Evolutionary conservation across 2,329 filamentous ascomycete genomes (phyloP).

Genomic region (Epichloe amarillans): DNA sequence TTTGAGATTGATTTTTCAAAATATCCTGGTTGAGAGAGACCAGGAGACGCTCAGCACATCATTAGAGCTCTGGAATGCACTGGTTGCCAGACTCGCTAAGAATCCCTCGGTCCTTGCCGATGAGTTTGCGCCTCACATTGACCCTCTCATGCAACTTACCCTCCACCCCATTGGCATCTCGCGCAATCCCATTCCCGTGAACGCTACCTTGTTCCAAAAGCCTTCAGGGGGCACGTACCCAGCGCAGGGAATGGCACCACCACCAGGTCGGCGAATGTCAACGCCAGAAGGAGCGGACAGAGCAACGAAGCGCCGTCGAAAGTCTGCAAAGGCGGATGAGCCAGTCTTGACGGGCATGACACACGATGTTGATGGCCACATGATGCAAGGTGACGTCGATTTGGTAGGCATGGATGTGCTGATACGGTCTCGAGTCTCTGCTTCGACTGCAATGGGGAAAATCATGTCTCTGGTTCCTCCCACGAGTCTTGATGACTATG

Average conservation of each 20-base stretch:
- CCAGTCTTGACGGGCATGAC: constrained; percentile 47
- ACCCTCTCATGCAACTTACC: constrained; percentile 71
- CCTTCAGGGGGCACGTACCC: constrained; percentile 83
- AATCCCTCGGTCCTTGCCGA: constrained; percentile 51
- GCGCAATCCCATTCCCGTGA: constrained; percentile 85
- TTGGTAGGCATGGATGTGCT: constrained; percentile 81
- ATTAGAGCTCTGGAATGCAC: constrained; percentile 71
- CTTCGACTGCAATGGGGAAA: constrained; percentile 73
- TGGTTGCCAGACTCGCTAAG: constrained; percentile 56
- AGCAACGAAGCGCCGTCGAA: constrained; percentile 63
- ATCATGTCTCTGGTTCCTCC: constrained; percentile 68
- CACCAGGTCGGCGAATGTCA: constrained; percentile 32
- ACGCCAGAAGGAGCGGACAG: constrained; percentile 45
- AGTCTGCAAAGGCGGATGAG: constrained; percentile 72
- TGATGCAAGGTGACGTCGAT: constrained; percentile 95
- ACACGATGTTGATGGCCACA: constrained; percentile 94
- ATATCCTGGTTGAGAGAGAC: constrained; percentile 85
- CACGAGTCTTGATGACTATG: constrained; percentile 48
- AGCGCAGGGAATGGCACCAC: constrained; percentile 30
- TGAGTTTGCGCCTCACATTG: constrained; percentile 63
- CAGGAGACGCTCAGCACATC: constrained; percentile 71
- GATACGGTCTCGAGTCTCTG: constrained; percentile 77
- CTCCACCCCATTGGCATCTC: constrained; percentile 87
- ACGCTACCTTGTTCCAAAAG: constrained; percentile 76
- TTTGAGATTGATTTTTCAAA: constrained; percentile 83